A percentile compares a stretch with the other conserved stretches of the same genome.
Conservation (phyloP, 2,329 filamentous ascomycete genomes). For the Penicillium occitanis region DNA sequence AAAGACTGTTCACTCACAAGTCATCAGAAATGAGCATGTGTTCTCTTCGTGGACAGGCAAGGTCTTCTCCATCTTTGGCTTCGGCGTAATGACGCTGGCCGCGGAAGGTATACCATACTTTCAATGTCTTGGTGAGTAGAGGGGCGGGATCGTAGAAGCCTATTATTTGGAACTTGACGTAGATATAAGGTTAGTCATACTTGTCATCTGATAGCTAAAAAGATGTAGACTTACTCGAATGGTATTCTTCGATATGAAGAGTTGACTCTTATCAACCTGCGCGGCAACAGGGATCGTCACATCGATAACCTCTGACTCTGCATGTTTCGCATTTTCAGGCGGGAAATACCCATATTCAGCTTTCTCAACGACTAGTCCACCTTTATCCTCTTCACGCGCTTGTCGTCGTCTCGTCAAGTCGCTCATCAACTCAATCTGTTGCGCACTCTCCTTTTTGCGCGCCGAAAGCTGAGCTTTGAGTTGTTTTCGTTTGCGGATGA, state of each 20-base stretch:
- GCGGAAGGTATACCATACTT: conserved; percentile 45
- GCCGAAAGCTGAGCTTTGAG: conserved; percentile 38
- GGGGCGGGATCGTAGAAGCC: conserved; percentile 48
- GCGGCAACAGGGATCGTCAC: conserved; percentile 48
- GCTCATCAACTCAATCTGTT: conserved; percentile 43
- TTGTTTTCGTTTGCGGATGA: conserved; percentile 39
- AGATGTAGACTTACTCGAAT: conserved; percentile 34
- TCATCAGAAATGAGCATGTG: conserved; percentile 28
- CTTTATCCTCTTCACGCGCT: conserved; percentile 34
- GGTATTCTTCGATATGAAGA: conserved; percentile 37
- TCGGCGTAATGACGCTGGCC: conserved; percentile 41
- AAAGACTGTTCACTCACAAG: conserved; percentile 13
- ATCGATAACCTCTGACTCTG: conserved; percentile 35
- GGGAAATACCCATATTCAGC: conserved; percentile 44
- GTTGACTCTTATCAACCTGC: conserved; percentile 44
- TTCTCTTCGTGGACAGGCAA: conserved; percentile 41
- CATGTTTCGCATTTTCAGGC: conserved; percentile 13
- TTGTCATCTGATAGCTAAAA: not conserved
- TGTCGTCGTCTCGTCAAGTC: conserved; percentile 43
- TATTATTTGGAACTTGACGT: conserved; percentile 40
- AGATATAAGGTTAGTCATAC: conserved; percentile 25
- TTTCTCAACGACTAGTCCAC: conserved; percentile 41
- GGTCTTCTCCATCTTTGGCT: conserved; percentile 36
- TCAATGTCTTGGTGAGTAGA: conserved; percentile 41
- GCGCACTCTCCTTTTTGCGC: conserved; percentile 38